These are phyloP conservation scores for Globisporangium paddicum DNA, from an alignment of 352 stramenopile genomes.

Conservation along the genomic window DNA sequence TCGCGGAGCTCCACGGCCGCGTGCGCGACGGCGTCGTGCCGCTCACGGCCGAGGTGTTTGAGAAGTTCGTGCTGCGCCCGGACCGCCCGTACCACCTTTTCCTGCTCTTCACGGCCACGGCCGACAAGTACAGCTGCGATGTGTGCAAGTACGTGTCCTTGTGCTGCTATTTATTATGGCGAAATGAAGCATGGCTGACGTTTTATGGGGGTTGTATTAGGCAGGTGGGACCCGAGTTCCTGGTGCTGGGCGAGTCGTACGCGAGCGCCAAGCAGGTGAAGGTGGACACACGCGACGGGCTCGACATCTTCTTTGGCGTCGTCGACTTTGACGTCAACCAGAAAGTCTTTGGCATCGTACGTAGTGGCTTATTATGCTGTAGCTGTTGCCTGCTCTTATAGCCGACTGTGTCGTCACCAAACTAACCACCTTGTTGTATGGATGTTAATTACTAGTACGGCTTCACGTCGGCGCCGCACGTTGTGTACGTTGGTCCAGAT, in stretches of 20 bases:
- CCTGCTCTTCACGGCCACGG: slow-evolving; percentile 70
- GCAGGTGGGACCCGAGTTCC: slow-evolving; percentile 66
- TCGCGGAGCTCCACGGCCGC: slow-evolving; percentile 41
- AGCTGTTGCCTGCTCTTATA: too few relatives aligned
- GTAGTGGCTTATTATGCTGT: too few relatives aligned
- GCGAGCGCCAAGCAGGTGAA: slow-evolving; percentile 56
- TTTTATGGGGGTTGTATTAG: too few relatives aligned
- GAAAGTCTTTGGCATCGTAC: slow-evolving; percentile 56
- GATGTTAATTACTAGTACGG: slow-evolving; percentile 37
- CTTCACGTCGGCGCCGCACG: slow-evolving; percentile 72
- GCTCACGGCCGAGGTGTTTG: slow-evolving; percentile 54
- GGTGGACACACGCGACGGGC: slow-evolving; percentile 65
- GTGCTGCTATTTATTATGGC: too few relatives aligned
- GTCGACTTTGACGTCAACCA: slow-evolving; percentile 77
- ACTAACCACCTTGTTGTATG: not conserved
- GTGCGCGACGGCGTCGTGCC: slow-evolving; percentile 57
- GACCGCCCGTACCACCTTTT: slow-evolving; percentile 81
- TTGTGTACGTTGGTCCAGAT: slow-evolving; percentile 72
- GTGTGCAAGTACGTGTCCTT: slow-evolving; percentile 49
- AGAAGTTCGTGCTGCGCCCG: slow-evolving; percentile 46
- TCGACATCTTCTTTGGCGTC: slow-evolving; percentile 73
- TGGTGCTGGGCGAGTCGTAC: slow-evolving; percentile 61
- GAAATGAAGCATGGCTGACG: too few relatives aligned
- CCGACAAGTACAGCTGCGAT: slow-evolving; percentile 74
- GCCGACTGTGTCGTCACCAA: not conserved